Conservation (phyloP, 768 basidiomycete species). For the Paxillus ammoniavirescens region DNA sequence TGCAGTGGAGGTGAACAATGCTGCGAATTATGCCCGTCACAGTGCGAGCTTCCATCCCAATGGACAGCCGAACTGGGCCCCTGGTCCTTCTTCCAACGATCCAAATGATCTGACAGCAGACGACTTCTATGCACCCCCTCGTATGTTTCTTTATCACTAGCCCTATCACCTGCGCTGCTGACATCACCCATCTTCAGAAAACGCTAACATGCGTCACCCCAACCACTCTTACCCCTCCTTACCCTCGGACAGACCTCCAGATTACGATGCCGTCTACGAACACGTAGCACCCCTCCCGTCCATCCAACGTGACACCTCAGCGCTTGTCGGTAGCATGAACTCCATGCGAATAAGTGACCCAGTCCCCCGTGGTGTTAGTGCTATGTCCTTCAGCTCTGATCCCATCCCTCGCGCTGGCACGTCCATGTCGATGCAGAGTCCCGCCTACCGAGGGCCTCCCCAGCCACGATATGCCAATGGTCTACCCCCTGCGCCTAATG, state of each 20-base stretch:
- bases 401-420: conserved; percentile 55
- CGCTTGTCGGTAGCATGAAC: conserved; percentile 50
- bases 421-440: conserved; percentile 50
- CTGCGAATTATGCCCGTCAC: background rate
- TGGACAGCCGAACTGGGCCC: conserved; percentile 6
- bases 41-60: background rate
- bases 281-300: conserved; percentile 31
- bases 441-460: conserved; percentile 27
- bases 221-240: conserved; percentile 50
- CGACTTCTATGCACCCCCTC: conserved; percentile 18
- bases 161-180: conserved; percentile 2
- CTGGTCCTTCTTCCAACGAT: conserved; percentile 3
- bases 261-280: conserved; percentile 28
- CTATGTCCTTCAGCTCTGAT: conserved; percentile 35
- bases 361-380: conserved; percentile 28
- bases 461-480: conserved; percentile 43
- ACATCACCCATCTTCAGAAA: conserved; percentile 13
- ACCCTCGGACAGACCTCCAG: conserved; percentile 36
- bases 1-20: conserved; percentile 2
- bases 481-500: conserved; percentile 33
- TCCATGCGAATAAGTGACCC: conserved; percentile 52
- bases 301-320: conserved; percentile 41
- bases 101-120: conserved; percentile 4
- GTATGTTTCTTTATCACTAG: conserved; percentile 16
- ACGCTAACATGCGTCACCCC: conserved; percentile 40